A percentile compares a stretch with the other conserved stretches of the same genome.
Evolutionary conservation across 2,329 filamentous ascomycete genomes (phyloP).

Genomic region (Uncinocarpus reesii): DNA sequence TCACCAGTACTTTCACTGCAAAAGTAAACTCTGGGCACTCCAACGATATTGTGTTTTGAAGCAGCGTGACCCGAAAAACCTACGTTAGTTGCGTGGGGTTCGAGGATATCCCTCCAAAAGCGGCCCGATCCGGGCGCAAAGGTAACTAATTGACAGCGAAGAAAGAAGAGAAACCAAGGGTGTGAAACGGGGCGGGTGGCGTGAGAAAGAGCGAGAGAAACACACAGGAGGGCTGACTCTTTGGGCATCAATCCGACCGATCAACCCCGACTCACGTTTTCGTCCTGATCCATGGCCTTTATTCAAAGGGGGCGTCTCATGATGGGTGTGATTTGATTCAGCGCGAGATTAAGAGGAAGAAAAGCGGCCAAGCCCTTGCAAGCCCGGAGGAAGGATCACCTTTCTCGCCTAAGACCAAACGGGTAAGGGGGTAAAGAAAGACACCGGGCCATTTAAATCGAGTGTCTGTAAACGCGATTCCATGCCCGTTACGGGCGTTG

Average conservation of each 20-base stretch:
- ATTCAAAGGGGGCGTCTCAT: neutral
- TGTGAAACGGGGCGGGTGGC: slow-evolving; percentile 12
- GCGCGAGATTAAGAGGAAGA: neutral
- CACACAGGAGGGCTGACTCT: slow-evolving; percentile 7
- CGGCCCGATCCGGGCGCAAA: slow-evolving; percentile 16
- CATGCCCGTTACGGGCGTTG: slow-evolving; percentile 7
- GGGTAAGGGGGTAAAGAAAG: neutral
- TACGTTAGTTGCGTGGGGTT: slow-evolving; percentile 10
- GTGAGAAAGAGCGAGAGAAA: slow-evolving; percentile 6
- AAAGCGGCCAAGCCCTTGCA: neutral
- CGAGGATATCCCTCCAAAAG: slow-evolving; percentile 2
- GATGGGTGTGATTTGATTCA: neutral
- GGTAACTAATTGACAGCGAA: slow-evolving; percentile 8
- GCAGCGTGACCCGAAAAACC: slow-evolving; percentile 8
- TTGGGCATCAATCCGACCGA: slow-evolving; percentile 17
- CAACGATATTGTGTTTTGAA: slow-evolving; percentile 4
- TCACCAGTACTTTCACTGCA: slow-evolving; percentile 10
- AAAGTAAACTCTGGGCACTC: slow-evolving; percentile 11
- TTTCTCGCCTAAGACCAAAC: neutral
- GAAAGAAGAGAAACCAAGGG: slow-evolving; percentile 10
- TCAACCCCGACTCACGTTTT: slow-evolving; percentile 10
- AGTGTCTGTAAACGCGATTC: slow-evolving; percentile 5
- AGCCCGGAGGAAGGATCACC: neutral
- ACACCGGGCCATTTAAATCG: neutral
- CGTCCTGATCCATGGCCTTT: neutral